phyloP scores from a whole-genome alignment of 1,284 basidiomycete genomes.

The Rhodotorula sp. region DNA sequence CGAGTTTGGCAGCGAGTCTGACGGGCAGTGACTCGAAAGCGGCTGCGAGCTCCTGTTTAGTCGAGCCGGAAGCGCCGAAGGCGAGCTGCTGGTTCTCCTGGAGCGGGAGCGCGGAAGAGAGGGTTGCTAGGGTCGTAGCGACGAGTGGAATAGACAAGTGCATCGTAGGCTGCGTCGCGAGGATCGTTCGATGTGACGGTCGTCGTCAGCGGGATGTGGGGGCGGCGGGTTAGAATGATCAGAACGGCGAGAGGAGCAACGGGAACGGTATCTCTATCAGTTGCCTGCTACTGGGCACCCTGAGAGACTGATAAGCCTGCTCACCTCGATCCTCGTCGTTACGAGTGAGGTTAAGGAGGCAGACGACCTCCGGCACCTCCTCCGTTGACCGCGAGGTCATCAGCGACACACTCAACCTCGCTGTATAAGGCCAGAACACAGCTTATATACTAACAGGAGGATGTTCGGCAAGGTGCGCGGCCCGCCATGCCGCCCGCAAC shows the following conservation, averaged over 20 bases:
- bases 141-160: constrained; percentile 9
- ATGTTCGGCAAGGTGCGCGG: constrained; percentile 24
- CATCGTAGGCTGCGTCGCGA: background rate
- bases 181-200: background rate
- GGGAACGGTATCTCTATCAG: no score
- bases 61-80: constrained; percentile 7
- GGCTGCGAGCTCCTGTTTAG: constrained; percentile 3
- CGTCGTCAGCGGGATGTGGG: no score
- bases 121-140: constrained; percentile 1
- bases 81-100: constrained; percentile 6
- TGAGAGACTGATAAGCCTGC: no score
- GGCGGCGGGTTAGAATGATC: no score
- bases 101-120: constrained; percentile 9
- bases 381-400: background rate
- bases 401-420: background rate
- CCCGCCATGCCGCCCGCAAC: background rate
- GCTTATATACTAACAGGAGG: background rate
- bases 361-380: no score
- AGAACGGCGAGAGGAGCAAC: no score
- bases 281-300: no score
- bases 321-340: no score
- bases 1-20: constrained; percentile 19
- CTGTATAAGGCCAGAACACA: background rate
- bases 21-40: constrained; percentile 6
- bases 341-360: no score